A percentile compares a stretch with the other conserved stretches of the same genome.
Conservation (phyloP, 2,329 filamentous ascomycete genomes). For the Trichoderma sp. region DNA sequence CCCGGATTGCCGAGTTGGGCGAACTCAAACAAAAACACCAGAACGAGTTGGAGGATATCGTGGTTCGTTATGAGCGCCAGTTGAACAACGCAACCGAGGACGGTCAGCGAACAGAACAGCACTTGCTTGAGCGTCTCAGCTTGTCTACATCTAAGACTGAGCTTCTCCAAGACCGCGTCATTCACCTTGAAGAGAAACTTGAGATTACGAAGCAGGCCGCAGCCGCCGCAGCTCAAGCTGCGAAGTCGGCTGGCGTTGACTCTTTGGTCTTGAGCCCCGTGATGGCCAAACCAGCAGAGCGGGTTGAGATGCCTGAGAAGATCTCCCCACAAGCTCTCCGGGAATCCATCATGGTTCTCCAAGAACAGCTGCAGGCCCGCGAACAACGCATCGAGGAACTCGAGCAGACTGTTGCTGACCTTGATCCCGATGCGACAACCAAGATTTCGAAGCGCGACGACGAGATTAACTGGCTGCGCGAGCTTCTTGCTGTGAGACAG, state of each 20-base stretch:
- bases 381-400: conserved; percentile 88
- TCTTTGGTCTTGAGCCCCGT: conserved; percentile 31
- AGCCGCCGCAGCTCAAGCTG: conserved; percentile 76
- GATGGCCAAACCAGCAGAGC: conserved; percentile 35
- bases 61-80: conserved; percentile 72
- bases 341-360: conserved; percentile 93
- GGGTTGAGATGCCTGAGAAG: conserved; percentile 69
- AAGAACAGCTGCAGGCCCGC: conserved; percentile 94
- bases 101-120: conserved; percentile 74
- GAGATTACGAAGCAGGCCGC: conserved; percentile 88
- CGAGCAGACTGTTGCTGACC: conserved; percentile 66
- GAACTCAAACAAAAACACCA: conserved; percentile 61
- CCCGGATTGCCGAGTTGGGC: conserved; percentile 59
- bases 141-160: conserved; percentile 82
- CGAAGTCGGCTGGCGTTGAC: conserved; percentile 57
- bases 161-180: conserved; percentile 81
- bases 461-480: conserved; percentile 92
- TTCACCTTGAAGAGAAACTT: conserved; percentile 85
- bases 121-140: conserved; percentile 77
- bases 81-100: conserved; percentile 77
- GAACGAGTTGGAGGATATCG: conserved; percentile 72
- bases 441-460: conserved; percentile 92
- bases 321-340: conserved; percentile 92
- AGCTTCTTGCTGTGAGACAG: conserved; percentile 85
- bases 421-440: conserved; percentile 74